Evolutionary conservation across 2,329 filamentous ascomycete genomes (phyloP).

Genomic region (Fusarium compactum): DNA sequence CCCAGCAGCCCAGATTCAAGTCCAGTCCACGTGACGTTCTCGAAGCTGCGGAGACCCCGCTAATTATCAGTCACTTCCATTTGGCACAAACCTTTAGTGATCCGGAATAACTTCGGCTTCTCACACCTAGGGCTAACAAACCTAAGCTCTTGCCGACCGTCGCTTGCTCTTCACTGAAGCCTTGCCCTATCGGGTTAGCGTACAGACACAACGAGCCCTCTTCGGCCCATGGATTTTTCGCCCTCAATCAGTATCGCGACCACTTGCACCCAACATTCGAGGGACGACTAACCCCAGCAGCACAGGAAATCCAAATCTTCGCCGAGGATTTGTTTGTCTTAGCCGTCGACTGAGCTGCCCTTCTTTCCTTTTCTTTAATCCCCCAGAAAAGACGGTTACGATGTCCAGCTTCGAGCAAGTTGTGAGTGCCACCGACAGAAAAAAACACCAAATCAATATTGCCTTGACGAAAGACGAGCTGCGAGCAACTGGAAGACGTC

Average conservation of each 20-base stretch:
- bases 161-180: slow-evolving; percentile 51
- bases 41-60: not conserved
- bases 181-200: slow-evolving; percentile 53
- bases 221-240: slow-evolving; percentile 58
- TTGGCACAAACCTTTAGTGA: slow-evolving; percentile 2
- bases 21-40: slow-evolving; percentile 29
- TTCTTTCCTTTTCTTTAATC: slow-evolving; percentile 50
- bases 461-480: slow-evolving; percentile 37
- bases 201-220: slow-evolving; percentile 57
- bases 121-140: slow-evolving; percentile 55
- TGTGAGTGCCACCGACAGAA: slow-evolving; percentile 65
- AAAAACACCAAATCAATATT: slow-evolving; percentile 29
- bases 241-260: slow-evolving; percentile 56
- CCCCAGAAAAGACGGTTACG: slow-evolving; percentile 56
- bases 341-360: slow-evolving; percentile 52
- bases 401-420: slow-evolving; percentile 79
- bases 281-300: slow-evolving; percentile 59
- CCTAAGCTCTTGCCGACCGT: slow-evolving; percentile 53
- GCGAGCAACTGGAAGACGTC: slow-evolving; percentile 28
- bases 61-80: not conserved
- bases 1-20: not conserved
- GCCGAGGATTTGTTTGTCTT: slow-evolving; percentile 54
- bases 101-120: slow-evolving; percentile 51
- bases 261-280: slow-evolving; percentile 53
- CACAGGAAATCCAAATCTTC: slow-evolving; percentile 56